Evolutionary conservation across 2,329 filamentous ascomycete species (phyloP).

Genomic region (Raffaelea deltoideospora): DNA sequence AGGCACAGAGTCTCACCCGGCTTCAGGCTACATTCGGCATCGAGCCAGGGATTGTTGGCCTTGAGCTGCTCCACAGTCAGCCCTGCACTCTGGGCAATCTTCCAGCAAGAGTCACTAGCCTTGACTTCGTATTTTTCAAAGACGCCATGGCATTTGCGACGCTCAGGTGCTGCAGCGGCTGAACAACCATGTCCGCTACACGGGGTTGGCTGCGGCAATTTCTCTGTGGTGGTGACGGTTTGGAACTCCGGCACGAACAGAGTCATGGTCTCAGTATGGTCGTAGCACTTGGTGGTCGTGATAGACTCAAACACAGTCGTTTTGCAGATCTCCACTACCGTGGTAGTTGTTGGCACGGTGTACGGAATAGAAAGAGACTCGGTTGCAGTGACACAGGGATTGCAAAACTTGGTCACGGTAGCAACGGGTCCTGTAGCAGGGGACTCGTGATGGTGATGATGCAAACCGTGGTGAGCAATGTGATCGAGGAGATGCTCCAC

Average conservation of each 20-base stretch:
- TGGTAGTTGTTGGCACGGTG: constrained; percentile 1
- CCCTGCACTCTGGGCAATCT: constrained; percentile 1
- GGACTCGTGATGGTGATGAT: neutral
- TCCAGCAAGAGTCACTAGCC: constrained; percentile 3
- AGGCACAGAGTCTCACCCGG: constrained; percentile 4
- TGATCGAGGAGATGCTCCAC: neutral
- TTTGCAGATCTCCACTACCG: constrained; percentile 1
- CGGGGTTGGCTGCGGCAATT: neutral
- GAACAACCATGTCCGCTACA: too few species aligned
- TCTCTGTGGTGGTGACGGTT: neutral
- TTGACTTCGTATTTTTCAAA: neutral
- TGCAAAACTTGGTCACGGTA: constrained; percentile 1
- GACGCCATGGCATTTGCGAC: neutral
- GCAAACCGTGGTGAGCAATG: neutral
- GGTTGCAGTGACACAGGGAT: constrained; percentile 1
- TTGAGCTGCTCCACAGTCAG: constrained; percentile 1
- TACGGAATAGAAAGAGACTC: neutral
- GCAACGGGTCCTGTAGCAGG: neutral
- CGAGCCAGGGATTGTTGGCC: constrained; percentile 1
- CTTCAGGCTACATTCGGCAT: neutral
- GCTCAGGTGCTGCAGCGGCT: neutral
- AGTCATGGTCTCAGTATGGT: neutral
- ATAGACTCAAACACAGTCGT: neutral
- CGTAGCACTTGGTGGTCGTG: neutral
- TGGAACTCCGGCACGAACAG: neutral